Percentiles rank a stretch among this genome's conserved stretches.
These are phyloP conservation scores for Gilbertella persicaria DNA, from an alignment of 371 early-diverging fungal genomes.

Conservation along the genomic window DNA sequence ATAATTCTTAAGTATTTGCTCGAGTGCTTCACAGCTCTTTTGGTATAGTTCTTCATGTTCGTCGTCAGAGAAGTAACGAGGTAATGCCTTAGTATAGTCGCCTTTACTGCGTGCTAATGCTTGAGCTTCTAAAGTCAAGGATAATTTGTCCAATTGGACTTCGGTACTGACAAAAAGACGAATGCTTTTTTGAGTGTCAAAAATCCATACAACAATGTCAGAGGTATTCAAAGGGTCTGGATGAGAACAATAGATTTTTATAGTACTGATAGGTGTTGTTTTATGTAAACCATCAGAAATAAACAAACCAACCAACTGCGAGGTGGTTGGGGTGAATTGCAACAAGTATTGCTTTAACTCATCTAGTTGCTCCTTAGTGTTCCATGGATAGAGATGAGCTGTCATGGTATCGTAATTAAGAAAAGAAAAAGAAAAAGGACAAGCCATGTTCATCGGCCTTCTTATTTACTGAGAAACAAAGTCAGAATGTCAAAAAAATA, in stretches of 20 bases:
- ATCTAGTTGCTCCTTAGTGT: not conserved
- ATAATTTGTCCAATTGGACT: not conserved
- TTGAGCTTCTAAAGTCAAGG: not conserved
- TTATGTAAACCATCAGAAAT: not conserved
- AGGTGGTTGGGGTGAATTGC: not conserved
- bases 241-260: constrained; percentile 10
- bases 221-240: constrained; percentile 6
- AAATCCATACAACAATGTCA: constrained; percentile 14
- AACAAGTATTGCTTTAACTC: constrained; percentile 4
- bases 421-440: too few species aligned
- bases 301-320: constrained; percentile 4
- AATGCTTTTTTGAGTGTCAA: constrained; percentile 4
- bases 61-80: not conserved
- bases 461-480: too few species aligned
- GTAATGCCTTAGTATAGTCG: not conserved
- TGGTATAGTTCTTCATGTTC: not conserved
- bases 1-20: not conserved
- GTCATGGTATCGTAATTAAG: too few species aligned
- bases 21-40: not conserved
- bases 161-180: constrained; percentile 12
- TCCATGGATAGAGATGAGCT: not conserved
- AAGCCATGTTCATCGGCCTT: too few species aligned
- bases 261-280: not conserved
- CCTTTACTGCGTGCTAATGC: not conserved
- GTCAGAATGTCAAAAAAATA: too few species aligned